These are phyloP conservation scores for Fusarium sp. DNA, from an alignment of 2,329 filamentous ascomycete species.

Conservation along the genomic window DNA sequence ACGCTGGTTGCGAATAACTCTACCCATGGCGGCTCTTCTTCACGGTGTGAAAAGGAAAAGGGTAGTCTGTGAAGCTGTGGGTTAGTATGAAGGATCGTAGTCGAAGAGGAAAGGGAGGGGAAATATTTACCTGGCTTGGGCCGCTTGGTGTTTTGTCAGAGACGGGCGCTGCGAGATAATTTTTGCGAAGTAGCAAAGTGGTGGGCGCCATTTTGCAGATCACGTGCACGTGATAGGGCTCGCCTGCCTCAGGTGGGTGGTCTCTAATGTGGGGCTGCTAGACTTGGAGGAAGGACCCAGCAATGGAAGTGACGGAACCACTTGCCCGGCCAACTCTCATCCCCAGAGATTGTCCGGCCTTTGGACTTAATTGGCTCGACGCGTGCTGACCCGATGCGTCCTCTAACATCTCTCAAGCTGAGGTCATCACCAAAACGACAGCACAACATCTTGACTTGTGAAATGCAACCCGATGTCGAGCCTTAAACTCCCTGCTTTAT, in stretches of 20 bases:
- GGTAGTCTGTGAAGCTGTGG: constrained; percentile 52
- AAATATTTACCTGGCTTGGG: constrained; percentile 57
- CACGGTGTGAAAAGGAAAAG: constrained; percentile 54
- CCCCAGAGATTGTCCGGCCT: constrained; percentile 28
- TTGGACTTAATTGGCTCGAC: constrained; percentile 19
- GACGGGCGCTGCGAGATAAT: constrained; percentile 52
- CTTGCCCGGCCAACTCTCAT: no score
- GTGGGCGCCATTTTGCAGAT: constrained; percentile 52
- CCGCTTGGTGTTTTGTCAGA: constrained; percentile 60
- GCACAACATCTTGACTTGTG: constrained; percentile 5
- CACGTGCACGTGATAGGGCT: constrained; percentile 58
- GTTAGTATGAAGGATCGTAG: constrained; percentile 51
- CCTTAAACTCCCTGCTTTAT: neutral
- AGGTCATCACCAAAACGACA: constrained; percentile 37
- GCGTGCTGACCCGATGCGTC: constrained; percentile 31
- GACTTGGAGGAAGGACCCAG: neutral
- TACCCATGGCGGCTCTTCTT: constrained; percentile 65
- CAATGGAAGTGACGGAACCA: neutral
- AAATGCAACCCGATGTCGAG: constrained; percentile 6
- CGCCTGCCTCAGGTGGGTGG: neutral
- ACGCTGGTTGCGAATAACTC: constrained; percentile 77
- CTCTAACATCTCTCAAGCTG: constrained; percentile 29
- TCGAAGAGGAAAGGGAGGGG: constrained; percentile 46
- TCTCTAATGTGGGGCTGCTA: neutral
- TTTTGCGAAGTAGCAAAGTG: constrained; percentile 52